phyloP scores from a whole-genome alignment of 2,329 filamentous ascomycete species.

The Sporothrix globosa region DNA sequence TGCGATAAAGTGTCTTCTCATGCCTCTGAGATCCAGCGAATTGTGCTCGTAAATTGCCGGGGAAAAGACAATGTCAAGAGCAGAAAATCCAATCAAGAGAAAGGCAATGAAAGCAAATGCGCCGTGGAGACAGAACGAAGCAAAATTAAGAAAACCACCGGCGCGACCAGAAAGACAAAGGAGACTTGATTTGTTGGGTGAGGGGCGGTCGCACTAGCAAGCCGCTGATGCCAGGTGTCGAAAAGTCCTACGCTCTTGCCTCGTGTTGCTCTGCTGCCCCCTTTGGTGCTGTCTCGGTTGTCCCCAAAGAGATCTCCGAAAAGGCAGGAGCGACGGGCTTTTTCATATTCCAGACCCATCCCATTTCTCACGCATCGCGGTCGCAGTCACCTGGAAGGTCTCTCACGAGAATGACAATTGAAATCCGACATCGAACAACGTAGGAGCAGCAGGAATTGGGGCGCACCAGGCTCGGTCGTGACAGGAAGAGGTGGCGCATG shows the following conservation, averaged over 20 bases:
- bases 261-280: slow-evolving; percentile 18
- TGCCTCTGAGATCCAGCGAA: slow-evolving; percentile 7
- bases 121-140: slow-evolving; percentile 4
- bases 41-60: background rate
- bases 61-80: background rate
- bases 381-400: background rate
- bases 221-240: slow-evolving; percentile 28
- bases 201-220: slow-evolving; percentile 30
- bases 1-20: slow-evolving; percentile 18
- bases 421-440: background rate
- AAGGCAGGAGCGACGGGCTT: background rate
- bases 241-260: slow-evolving; percentile 31
- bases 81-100: slow-evolving; percentile 14
- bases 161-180: slow-evolving; percentile 15
- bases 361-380: background rate
- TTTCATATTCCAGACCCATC: background rate
- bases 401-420: slow-evolving; percentile 6
- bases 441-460: background rate
- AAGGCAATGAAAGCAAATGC: slow-evolving; percentile 12
- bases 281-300: slow-evolving; percentile 24
- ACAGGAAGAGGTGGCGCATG: slow-evolving; percentile 16
- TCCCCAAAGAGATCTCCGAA: slow-evolving; percentile 32
- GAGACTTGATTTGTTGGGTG: slow-evolving; percentile 27
- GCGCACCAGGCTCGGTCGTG: slow-evolving; percentile 4
- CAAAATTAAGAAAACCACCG: background rate